These are phyloP conservation scores for Penstemon eatonii DNA, from an alignment of 257 asterid species.

Conservation along the genomic window DNA sequence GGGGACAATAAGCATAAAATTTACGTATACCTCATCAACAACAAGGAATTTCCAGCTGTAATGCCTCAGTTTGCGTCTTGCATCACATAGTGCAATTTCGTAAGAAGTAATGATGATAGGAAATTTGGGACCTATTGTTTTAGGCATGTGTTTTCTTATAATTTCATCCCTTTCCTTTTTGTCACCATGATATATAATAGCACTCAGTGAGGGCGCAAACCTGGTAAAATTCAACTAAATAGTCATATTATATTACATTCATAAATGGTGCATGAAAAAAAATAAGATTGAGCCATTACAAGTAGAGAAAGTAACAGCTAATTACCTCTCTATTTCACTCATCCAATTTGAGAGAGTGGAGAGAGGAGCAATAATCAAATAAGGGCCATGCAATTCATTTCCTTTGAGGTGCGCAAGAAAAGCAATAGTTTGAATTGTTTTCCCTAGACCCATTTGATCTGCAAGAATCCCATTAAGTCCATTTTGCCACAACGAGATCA, in stretches of 20 bases:
- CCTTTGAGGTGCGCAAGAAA: conserved; percentile 97
- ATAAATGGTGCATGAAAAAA: background rate
- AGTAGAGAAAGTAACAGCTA: conserved; percentile 21
- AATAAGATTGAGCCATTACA: conserved; percentile 7
- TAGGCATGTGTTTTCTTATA: conserved; percentile 82
- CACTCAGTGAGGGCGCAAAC: conserved; percentile 73
- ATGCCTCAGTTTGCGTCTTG: conserved; percentile 58
- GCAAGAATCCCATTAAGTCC: conserved; percentile 98
- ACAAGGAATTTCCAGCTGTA: conserved; percentile 89
- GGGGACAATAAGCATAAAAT: background rate
- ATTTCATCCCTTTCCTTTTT: conserved; percentile 72
- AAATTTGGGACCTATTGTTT: conserved; percentile 73
- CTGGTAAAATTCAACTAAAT: conserved; percentile 38
- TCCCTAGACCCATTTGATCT: conserved; percentile 99
- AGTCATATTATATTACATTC: conserved; percentile 13
- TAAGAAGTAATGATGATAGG: conserved; percentile 92
- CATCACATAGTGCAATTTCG: conserved; percentile 77
- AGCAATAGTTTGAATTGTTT: conserved; percentile 94
- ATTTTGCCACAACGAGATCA: conserved; percentile 99
- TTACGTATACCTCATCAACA: conserved; percentile 82
- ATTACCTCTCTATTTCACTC: conserved; percentile 79
- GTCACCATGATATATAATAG: conserved; percentile 83
- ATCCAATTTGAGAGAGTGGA: conserved; percentile 97
- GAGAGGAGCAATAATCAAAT: conserved; percentile 89
- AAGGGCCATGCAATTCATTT: conserved; percentile 92